phyloP scores from a whole-genome alignment of 495 filamentous ascomycete genomes.

The Daldinia concentrica region DNA sequence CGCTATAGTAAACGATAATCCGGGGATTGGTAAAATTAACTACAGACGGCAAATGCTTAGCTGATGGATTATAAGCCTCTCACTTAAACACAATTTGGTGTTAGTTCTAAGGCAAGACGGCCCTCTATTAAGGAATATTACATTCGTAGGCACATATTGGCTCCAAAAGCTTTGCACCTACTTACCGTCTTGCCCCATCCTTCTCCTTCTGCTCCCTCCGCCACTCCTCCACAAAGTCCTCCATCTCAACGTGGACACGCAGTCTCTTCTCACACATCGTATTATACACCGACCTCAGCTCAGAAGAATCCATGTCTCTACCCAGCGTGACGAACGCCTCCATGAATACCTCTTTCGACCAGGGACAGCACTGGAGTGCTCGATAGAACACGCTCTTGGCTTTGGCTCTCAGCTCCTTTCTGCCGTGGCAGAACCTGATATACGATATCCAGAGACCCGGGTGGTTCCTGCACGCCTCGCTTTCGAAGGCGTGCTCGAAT shows the following conservation, averaged over 20 bases:
- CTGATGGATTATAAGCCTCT: not conserved
- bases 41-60: not conserved
- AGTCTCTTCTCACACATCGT: constrained; percentile 53
- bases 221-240: constrained; percentile 51
- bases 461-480: constrained; percentile 50
- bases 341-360: constrained; percentile 76
- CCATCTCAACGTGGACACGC: constrained; percentile 55
- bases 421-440: constrained; percentile 60
- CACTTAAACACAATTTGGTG: not conserved
- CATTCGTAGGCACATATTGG: not conserved
- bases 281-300: constrained; percentile 64
- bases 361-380: constrained; percentile 75
- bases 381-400: constrained; percentile 68
- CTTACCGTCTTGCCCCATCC: constrained; percentile 14
- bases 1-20: too few relatives aligned
- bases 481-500: constrained; percentile 74
- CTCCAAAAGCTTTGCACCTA: not conserved
- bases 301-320: constrained; percentile 47
- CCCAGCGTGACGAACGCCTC: constrained; percentile 60
- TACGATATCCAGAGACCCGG: constrained; percentile 74
- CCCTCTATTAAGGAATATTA: not conserved
- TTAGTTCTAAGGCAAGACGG: not conserved
- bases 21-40: not conserved
- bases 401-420: constrained; percentile 45
- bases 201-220: constrained; percentile 34